Base-by-base conservation (phyloP, 2,329 filamentous ascomycete species). In the Claviceps sp. region DNA sequence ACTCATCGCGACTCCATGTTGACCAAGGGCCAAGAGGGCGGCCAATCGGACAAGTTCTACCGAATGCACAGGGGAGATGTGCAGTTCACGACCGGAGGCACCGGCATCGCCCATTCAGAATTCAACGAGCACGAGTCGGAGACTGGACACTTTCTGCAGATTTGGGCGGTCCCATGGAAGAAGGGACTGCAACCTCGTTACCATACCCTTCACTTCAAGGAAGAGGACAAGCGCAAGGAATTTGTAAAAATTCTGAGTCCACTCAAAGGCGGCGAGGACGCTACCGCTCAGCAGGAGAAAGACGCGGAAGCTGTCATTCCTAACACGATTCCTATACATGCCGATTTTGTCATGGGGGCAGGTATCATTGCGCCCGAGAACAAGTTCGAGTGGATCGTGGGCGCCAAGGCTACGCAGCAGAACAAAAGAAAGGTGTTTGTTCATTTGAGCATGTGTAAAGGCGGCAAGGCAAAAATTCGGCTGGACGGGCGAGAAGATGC, bases 51-150 rank as follows among this genome's bases (percentile, higher is more conserved):
- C 63, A 73, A 79, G 58, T 87, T 86, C 63, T 87, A 74, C 62
- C 73, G 79, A 37, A 84, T 95, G 73, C 78, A 78, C 61, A 75
- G 87, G 40, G 87, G 88, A 13, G 88, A 94, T 65, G 86, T 95
- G 45, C 89, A 95, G 63, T 95, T 94, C 67, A 95, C 89, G 9
- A 89, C 84, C 14, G 89, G 87, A n/a, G 89, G 89, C 51, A 89
- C 81, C 5, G 82, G 82, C 60, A 79, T 95, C 60, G 79, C 87
- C 1, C 88, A 95, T 67, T 86, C 81, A 7, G 89, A 95, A 69
- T 81, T 84, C 69, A 93, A 91, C 67, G 82, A 93, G 68, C 82
- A 88, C 64, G 65, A 71, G 50, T 69, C 76, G 14, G 79, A 87
- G 45, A 80, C 84, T 24, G 85, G 88, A 13, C 88, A 94, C 64